Evolutionary conservation across 2,329 filamentous ascomycete species (phyloP).

Genomic region (Cordyceps pruinosa): DNA sequence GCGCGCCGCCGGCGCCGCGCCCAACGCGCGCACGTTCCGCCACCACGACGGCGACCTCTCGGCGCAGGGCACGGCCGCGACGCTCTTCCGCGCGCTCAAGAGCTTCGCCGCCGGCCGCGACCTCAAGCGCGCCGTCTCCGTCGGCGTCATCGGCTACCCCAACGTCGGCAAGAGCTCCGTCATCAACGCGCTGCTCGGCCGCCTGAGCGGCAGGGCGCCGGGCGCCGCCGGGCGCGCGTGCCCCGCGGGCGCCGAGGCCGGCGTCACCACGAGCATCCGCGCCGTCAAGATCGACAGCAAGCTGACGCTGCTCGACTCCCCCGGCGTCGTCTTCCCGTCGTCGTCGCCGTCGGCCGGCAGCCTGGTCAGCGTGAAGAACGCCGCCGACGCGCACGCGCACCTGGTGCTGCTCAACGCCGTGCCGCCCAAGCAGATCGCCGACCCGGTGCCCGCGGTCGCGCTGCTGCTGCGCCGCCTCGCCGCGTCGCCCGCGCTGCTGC

Average conservation of each 20-base stretch:
- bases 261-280: conserved; percentile 81
- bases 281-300: conserved; percentile 93
- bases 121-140: conserved; percentile 81
- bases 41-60: conserved; percentile 82
- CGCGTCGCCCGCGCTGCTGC: conserved; percentile 62
- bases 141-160: conserved; percentile 91
- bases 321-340: conserved; percentile 85
- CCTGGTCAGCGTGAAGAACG: conserved; percentile 49
- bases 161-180: conserved; percentile 96
- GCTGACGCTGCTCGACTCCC: conserved; percentile 86
- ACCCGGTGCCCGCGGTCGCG: conserved; percentile 79
- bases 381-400: conserved; percentile 70
- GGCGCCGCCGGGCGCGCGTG: conserved; percentile 57
- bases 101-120: conserved; percentile 76
- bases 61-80: conserved; percentile 75
- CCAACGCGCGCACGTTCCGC: conserved; percentile 86
- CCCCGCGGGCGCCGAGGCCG: conserved; percentile 84
- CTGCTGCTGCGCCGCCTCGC: conserved; percentile 79
- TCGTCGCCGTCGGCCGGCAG: conserved; percentile 30
- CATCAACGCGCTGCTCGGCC: conserved; percentile 82
- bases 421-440: conserved; percentile 88
- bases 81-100: conserved; percentile 84
- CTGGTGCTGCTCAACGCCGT: conserved; percentile 85
- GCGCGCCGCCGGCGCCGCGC: conserved; percentile 71
- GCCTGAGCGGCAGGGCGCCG: conserved; percentile 59